These are phyloP conservation scores for Breynia disticha DNA, from an alignment of 441 rosid genomes.

Conservation along the genomic window DNA sequence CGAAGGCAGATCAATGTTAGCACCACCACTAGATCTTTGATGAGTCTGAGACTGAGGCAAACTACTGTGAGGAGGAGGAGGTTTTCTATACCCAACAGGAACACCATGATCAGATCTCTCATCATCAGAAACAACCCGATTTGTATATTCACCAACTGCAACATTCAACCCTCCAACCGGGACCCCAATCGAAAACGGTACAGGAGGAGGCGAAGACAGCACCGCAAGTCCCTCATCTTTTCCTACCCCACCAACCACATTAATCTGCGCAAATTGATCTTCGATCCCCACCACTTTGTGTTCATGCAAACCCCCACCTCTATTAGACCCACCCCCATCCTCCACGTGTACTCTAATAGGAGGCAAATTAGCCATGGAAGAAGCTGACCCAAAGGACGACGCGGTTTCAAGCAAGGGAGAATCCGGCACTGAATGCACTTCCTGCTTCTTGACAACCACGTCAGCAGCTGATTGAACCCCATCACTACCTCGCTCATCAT, in stretches of 20 bases:
- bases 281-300: conserved; percentile 56
- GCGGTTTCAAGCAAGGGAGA: conserved; percentile 89
- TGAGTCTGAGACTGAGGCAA: conserved; percentile 39
- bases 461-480: conserved; percentile 16
- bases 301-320: conserved; percentile 21
- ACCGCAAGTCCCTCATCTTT: conserved; percentile 54
- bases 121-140: conserved; percentile 65
- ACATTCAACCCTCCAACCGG: conserved; percentile 25
- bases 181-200: conserved; percentile 34
- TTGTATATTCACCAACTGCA: conserved; percentile 39
- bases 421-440: conserved; percentile 83
- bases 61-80: conserved; percentile 32
- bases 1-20: conserved; percentile 49
- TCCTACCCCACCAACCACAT: conserved; percentile 20
- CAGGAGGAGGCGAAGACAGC: conserved; percentile 50
- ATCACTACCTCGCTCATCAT: conserved; percentile 29
- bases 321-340: conserved; percentile 15
- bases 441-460: conserved; percentile 42
- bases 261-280: conserved; percentile 75
- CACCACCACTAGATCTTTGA: conserved; percentile 31
- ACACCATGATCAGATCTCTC: conserved; percentile 86
- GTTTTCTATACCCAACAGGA: conserved; percentile 39
- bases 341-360: conserved; percentile 80
- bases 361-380: conserved; percentile 74
- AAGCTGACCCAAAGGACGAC: conserved; percentile 90